A percentile compares a stretch with the other conserved stretches of the same genome.
Conservation (phyloP, 352 stramenopile species). For the Nothophytophthora sp. region DNA sequence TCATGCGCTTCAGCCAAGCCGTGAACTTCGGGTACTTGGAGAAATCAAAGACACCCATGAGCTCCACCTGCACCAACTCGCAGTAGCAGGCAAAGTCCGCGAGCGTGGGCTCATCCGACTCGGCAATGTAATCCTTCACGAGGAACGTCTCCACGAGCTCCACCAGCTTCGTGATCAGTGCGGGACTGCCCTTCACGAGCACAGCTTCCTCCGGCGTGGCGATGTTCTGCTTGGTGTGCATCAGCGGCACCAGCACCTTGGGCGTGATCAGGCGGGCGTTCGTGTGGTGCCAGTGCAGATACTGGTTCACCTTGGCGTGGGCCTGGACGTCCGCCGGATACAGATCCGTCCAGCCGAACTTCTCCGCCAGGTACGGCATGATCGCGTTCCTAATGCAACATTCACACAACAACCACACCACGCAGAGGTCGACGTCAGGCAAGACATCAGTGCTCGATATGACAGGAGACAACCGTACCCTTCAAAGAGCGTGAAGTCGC, state of each 20-base stretch:
- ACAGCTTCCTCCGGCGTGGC: slow-evolving; percentile 27
- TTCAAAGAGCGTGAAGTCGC: slow-evolving; percentile 44
- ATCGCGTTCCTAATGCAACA: slow-evolving; percentile 57
- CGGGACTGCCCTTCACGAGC: slow-evolving; percentile 19
- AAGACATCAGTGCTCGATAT: not conserved
- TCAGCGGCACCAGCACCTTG: slow-evolving; percentile 41
- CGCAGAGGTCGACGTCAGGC: too few relatives aligned
- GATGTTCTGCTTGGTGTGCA: slow-evolving; percentile 31
- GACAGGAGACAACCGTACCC: slow-evolving; percentile 1
- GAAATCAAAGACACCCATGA: slow-evolving; percentile 46
- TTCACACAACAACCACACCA: too few relatives aligned
- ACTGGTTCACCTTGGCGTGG: slow-evolving; percentile 71
- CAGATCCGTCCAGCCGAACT: slow-evolving; percentile 48
- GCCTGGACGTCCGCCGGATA: slow-evolving; percentile 51
- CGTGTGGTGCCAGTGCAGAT: slow-evolving; percentile 78
- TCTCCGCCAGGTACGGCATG: slow-evolving; percentile 54
- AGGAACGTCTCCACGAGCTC: slow-evolving; percentile 54
- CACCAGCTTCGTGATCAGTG: slow-evolving; percentile 30
- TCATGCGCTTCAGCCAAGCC: slow-evolving; percentile 54
- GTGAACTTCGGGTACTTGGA: slow-evolving; percentile 46
- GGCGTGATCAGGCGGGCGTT: slow-evolving; percentile 47
- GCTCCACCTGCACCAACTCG: slow-evolving; percentile 42
- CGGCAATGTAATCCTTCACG: slow-evolving; percentile 37
- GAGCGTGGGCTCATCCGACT: slow-evolving; percentile 30
- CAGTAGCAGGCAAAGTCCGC: slow-evolving; percentile 42